Conservation (phyloP, 163 green algal genomes). For the Scenedesmus sp. region DNA sequence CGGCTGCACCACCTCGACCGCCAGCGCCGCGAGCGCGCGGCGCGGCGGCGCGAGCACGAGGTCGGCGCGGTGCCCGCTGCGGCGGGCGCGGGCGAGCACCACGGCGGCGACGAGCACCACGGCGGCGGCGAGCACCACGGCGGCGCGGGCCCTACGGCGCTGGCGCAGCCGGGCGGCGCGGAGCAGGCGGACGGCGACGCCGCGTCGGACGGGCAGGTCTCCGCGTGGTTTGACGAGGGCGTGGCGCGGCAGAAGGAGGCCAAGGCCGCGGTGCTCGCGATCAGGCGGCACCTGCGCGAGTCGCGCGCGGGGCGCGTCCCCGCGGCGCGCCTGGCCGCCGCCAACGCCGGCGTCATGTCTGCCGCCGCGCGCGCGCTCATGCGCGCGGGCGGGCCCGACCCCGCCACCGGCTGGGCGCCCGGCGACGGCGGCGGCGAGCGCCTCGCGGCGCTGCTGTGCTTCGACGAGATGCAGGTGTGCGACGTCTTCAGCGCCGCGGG, state of each 20-base stretch:
- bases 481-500: conserved; percentile 80
- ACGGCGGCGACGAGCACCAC: neutral
- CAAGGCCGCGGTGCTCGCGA: conserved; percentile 68
- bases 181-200: neutral
- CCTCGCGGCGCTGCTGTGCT: conserved; percentile 73
- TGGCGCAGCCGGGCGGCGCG: too few species aligned
- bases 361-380: conserved; percentile 55
- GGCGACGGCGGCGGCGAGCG: conserved; percentile 21
- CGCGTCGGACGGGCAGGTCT: conserved; percentile 12
- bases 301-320: conserved; percentile 36
- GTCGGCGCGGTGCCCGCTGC: conserved; percentile 10
- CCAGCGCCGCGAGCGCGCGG: conserved; percentile 13
- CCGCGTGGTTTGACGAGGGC: conserved; percentile 52
- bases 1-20: conserved; percentile 53
- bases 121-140: neutral
- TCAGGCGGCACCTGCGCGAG: conserved; percentile 57
- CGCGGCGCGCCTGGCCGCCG: conserved; percentile 41
- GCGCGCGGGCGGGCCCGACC: conserved; percentile 23
- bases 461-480: conserved; percentile 84
- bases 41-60: conserved; percentile 17
- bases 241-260: conserved; percentile 57
- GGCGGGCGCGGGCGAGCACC: neutral
- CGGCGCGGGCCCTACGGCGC: neutral
- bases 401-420: conserved; percentile 40
- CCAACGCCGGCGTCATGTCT: conserved; percentile 59